Percentiles rank a stretch among this genome's conserved stretches.
phyloP scores from a whole-genome alignment of 805 yeast genomes.

The Ogataea trehaloabstinens region DNA sequence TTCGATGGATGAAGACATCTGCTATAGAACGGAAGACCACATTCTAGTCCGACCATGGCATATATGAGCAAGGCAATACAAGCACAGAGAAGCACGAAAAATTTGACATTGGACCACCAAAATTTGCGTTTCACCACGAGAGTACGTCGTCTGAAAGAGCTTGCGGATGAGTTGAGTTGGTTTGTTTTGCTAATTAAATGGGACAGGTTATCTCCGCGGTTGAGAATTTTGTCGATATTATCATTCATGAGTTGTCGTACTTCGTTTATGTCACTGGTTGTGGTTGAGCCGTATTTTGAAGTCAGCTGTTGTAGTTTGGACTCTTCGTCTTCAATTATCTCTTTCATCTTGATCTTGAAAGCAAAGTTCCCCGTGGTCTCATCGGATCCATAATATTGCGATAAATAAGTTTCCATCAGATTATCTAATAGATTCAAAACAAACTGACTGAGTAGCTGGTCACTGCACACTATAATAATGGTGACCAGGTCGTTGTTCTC shows the following conservation, averaged over 20 bases:
- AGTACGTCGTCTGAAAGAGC: conserved; percentile 68
- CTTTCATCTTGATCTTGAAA: conserved; percentile 55
- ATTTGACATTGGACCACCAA: conserved; percentile 65
- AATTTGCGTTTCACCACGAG: conserved; percentile 58
- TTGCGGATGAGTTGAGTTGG: conserved; percentile 62
- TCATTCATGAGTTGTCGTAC: conserved; percentile 69
- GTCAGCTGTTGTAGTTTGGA: conserved; percentile 40
- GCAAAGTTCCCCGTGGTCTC: conserved; percentile 34
- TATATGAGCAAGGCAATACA: conserved; percentile 37
- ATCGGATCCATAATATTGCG: conserved; percentile 20
- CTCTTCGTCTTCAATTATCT: conserved; percentile 55
- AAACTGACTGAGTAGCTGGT: conserved; percentile 42
- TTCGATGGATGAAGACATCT: conserved; percentile 37
- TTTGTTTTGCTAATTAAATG: conserved; percentile 77
- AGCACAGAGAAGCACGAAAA: conserved; percentile 32
- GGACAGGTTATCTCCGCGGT: conserved; percentile 75
- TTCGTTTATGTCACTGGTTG: conserved; percentile 56
- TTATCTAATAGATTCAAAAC: conserved; percentile 48
- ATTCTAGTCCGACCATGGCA: conserved; percentile 46
- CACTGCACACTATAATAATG: conserved; percentile 46
- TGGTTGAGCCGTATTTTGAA: conserved; percentile 31
- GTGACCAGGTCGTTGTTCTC: conserved; percentile 49
- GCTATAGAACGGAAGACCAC: conserved; percentile 52
- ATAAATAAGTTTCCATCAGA: conserved; percentile 45
- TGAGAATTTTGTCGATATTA: conserved; percentile 67